A percentile compares a stretch with the other conserved stretches of the same genome.
These are phyloP conservation scores for Haplosporangium gracile DNA, from an alignment of 192 early-diverging fungal species.

Conservation along the genomic window DNA sequence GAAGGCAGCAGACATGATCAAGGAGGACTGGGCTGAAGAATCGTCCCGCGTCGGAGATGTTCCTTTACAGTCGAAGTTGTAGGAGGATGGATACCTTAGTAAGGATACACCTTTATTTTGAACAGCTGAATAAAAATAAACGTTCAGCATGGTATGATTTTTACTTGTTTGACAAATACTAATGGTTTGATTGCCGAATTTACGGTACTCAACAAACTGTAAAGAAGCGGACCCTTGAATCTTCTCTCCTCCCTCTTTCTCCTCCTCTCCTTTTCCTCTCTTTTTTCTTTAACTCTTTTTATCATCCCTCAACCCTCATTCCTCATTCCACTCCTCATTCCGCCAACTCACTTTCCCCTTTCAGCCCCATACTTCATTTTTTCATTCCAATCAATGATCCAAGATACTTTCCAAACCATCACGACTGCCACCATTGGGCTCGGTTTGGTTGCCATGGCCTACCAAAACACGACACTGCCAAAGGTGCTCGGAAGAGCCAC, in stretches of 20 bases:
- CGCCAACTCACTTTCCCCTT: not conserved
- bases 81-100: not conserved
- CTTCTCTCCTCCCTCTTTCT: not conserved
- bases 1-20: slow-evolving; percentile 47
- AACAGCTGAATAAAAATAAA: not conserved
- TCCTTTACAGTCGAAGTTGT: slow-evolving; percentile 2
- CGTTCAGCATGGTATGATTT: not conserved
- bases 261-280: not conserved
- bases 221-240: not conserved
- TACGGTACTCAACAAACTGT: not conserved
- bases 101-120: not conserved
- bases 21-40: slow-evolving; percentile 38
- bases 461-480: not conserved
- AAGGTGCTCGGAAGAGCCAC: slow-evolving; percentile 13
- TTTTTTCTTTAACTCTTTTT: not conserved
- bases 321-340: not conserved
- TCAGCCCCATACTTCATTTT: not conserved
- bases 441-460: slow-evolving; percentile 13
- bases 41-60: not conserved
- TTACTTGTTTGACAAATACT: no score
- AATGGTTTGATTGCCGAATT: not conserved
- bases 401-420: not conserved
- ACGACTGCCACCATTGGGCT: slow-evolving; percentile 9
- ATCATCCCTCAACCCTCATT: not conserved
- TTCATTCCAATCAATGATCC: not conserved